Percentiles rank a stretch among this genome's conserved stretches.
phyloP scores from a whole-genome alignment of 2,329 filamentous ascomycete genomes.

The Colletotrichum abscissum region DNA sequence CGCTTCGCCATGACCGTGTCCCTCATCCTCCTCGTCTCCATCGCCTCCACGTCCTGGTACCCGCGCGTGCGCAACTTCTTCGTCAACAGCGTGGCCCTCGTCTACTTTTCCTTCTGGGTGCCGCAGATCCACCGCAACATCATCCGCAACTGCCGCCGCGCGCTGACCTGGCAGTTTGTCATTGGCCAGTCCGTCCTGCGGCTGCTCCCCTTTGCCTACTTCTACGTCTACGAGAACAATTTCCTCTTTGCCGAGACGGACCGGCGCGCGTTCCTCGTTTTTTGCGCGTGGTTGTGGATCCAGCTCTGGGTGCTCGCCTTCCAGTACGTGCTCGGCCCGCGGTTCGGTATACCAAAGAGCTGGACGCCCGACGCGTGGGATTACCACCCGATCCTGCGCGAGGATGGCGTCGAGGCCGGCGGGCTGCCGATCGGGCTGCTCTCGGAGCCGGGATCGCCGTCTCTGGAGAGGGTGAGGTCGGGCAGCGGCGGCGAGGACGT shows the following conservation, averaged over 20 bases:
- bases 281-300: constrained; percentile 86
- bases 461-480: constrained; percentile 45
- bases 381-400: constrained; percentile 90
- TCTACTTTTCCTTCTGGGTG: constrained; percentile 90
- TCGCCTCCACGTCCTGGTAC: constrained; percentile 72
- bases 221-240: constrained; percentile 83
- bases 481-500: constrained; percentile 45
- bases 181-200: constrained; percentile 84
- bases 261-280: constrained; percentile 68
- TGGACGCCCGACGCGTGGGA: constrained; percentile 86
- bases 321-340: constrained; percentile 87
- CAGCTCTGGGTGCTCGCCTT: constrained; percentile 83
- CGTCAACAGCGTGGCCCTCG: constrained; percentile 72
- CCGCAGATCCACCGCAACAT: constrained; percentile 94
- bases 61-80: constrained; percentile 65
- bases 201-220: constrained; percentile 84
- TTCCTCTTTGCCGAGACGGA: constrained; percentile 83
- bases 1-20: constrained; percentile 68
- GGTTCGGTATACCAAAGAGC: constrained; percentile 82
- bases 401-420: constrained; percentile 83
- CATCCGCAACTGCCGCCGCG: constrained; percentile 89
- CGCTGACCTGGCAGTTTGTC: constrained; percentile 92
- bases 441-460: constrained; percentile 39
- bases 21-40: constrained; percentile 66
- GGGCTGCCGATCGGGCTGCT: constrained; percentile 83